A percentile compares a stretch with the other conserved stretches of the same genome.
Conservation (phyloP, 352 stramenopile species). For the Globisporangium abappressorium region DNA sequence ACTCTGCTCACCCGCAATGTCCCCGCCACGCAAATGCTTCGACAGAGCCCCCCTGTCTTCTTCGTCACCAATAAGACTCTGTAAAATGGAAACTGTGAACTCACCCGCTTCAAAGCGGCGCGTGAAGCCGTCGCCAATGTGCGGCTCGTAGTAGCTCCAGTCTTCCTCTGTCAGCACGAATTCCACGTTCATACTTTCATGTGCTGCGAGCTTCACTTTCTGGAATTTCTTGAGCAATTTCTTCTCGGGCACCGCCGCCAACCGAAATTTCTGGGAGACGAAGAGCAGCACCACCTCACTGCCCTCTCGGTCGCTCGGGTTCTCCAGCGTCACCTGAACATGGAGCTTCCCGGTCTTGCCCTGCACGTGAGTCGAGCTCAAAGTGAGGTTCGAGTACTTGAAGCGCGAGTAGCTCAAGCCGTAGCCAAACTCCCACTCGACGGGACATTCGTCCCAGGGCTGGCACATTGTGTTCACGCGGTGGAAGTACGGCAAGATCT, state of each 20-base stretch:
- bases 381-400: conserved; percentile 45
- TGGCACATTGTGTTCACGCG: conserved; percentile 59
- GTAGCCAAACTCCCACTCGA: conserved; percentile 65
- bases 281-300: conserved; percentile 79
- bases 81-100: conserved; percentile 52
- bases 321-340: conserved; percentile 60
- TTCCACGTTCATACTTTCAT: conserved; percentile 28
- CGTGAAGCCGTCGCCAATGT: conserved; percentile 44
- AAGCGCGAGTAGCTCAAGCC: conserved; percentile 71
- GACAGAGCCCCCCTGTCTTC: not conserved
- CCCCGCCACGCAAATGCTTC: not conserved
- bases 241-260: conserved; percentile 51
- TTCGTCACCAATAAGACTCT: conserved; percentile 16
- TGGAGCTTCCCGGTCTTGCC: conserved; percentile 27
- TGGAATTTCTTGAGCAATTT: conserved; percentile 78
- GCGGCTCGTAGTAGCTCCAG: conserved; percentile 54
- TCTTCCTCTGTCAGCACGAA: conserved; percentile 44
- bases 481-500: conserved; percentile 67
- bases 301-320: conserved; percentile 40
- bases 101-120: conserved; percentile 35
- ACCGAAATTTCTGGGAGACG: conserved; percentile 48
- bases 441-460: conserved; percentile 45
- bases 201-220: conserved; percentile 47
- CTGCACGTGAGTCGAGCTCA: conserved; percentile 35
- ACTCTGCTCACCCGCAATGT: not conserved